Base-by-base conservation (phyloP, 140 eudicot species). In the Senecio squalidus region DNA sequence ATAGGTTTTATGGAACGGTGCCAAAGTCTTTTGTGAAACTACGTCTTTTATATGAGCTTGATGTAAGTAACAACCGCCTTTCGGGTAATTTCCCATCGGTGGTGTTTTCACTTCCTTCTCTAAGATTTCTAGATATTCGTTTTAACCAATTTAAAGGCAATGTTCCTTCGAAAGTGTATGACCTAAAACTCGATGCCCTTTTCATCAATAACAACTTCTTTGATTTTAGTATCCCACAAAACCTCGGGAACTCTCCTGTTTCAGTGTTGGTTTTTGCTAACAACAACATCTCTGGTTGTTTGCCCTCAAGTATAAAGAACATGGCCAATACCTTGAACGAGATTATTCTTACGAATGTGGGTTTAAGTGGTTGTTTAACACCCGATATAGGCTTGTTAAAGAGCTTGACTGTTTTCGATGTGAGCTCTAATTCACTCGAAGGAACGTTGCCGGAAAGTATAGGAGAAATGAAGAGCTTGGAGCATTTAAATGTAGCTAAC, bases 201-300 rank as follows among this genome's bases (percentile, higher is more conserved):
- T 91, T 86, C 75, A 51, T 91, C 18, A 86, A 91, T 54, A 83
- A 86, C 84, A 91, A 91, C 70, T 50, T 74, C 0, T 91, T 91
- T 34, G 4, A 58, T 1, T 28, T 74, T 0, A 44, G 58, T 0
- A 16, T 83, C 8, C 98, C 98, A 0, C 45, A 68, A 51, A 83
- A 81, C 63, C 50, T 91, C 0, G 91, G 96, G 1, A 86, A 91
- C 44, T 90, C 94, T 0, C 76, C 95, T 0, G 94, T 78, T 1
- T 90, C 98, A 4, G 98, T 81, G 0, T 5, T 86, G 31, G 98
- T 86, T 8, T 31, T 83, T 27, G 96, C 96, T 0, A 86, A 91
- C 45, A 91, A 80, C 47, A 58, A 78, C 16, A 46, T 83, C 39
- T 73, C 47, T 34, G 98, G 98, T 23, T 83, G 98, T 47, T 70